A percentile compares a stretch with the other conserved stretches of the same genome.
phyloP scores from a whole-genome alignment of 2,329 filamentous ascomycete species.

The Penicillium hordei region DNA sequence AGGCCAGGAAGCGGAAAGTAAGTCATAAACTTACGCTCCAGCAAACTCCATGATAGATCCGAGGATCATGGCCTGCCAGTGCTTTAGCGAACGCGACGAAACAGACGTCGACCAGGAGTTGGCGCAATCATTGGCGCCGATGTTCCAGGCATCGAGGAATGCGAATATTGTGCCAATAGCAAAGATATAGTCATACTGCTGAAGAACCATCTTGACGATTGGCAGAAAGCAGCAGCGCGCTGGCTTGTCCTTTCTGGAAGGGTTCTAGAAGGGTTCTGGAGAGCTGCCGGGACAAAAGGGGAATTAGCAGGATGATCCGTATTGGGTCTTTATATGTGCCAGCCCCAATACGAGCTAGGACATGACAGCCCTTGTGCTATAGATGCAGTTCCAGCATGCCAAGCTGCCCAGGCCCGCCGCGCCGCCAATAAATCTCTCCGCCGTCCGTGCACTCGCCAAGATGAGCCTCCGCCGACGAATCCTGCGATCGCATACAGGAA shows the following conservation, averaged over 20 bases:
- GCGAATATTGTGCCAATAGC: neutral
- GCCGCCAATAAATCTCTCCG: neutral
- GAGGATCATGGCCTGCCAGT: neutral
- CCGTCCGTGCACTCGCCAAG: neutral
- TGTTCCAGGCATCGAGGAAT: neutral
- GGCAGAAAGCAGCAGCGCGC: neutral
- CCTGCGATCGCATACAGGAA: neutral
- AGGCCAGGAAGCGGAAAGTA: neutral
- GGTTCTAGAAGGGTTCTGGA: neutral
- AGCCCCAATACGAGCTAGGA: neutral
- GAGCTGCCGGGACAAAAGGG: neutral
- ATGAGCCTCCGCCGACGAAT: neutral
- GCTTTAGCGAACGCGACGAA: neutral
- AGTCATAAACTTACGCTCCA: neutral
- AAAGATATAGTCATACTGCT: neutral
- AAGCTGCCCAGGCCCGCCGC: neutral
- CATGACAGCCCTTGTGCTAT: neutral
- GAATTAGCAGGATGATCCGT: neutral
- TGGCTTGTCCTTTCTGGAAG: neutral
- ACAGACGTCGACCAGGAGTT: conserved; percentile 1
- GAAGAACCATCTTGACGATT: neutral
- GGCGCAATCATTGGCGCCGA: neutral
- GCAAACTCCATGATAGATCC: neutral
- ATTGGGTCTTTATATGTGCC: neutral
- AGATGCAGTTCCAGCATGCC: neutral